Percentiles rank a stretch among this genome's conserved stretches.
phyloP scores from a whole-genome alignment of 495 filamentous ascomycete species.

The Penicillium chermesinum region DNA sequence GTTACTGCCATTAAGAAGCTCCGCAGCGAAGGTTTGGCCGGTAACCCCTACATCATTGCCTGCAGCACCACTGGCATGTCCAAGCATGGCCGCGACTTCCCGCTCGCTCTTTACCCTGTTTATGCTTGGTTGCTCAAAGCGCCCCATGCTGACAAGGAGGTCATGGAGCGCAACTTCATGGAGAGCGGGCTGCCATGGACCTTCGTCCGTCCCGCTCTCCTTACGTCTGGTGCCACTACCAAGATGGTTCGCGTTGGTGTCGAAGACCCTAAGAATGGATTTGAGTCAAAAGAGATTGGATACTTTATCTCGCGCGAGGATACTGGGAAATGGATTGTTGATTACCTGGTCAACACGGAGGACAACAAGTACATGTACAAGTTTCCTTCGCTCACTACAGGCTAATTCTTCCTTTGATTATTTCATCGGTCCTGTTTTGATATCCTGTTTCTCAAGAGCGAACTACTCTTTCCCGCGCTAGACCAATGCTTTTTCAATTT shows the following conservation, averaged over 20 bases:
- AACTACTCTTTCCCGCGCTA: background rate
- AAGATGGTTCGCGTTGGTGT: constrained; percentile 35
- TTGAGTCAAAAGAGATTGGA: constrained; percentile 36
- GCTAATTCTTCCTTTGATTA: background rate
- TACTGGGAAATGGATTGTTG: constrained; percentile 13
- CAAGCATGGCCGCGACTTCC: constrained; percentile 46
- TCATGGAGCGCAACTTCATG: constrained; percentile 49
- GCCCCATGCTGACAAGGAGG: constrained; percentile 55
- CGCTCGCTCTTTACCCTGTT: constrained; percentile 45
- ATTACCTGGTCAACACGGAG: constrained; percentile 11
- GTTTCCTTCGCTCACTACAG: constrained; percentile 15
- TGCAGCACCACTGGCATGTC: constrained; percentile 53
- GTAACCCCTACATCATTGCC: constrained; percentile 40
- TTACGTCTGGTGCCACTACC: constrained; percentile 29
- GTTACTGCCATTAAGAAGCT: constrained; percentile 38
- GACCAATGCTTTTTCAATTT: background rate
- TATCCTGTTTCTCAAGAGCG: background rate
- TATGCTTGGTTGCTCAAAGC: constrained; percentile 32
- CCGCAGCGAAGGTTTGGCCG: constrained; percentile 7
- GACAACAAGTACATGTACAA: constrained; percentile 14
- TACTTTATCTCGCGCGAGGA: constrained; percentile 34
- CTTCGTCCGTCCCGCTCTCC: constrained; percentile 43
- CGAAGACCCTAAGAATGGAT: constrained; percentile 36
- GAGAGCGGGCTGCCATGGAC: constrained; percentile 29
- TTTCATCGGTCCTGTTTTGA: background rate